A percentile compares a stretch with the other conserved stretches of the same genome.
phyloP scores from a whole-genome alignment of 306 rosid species.

The Fragaria ananassa region DNA sequence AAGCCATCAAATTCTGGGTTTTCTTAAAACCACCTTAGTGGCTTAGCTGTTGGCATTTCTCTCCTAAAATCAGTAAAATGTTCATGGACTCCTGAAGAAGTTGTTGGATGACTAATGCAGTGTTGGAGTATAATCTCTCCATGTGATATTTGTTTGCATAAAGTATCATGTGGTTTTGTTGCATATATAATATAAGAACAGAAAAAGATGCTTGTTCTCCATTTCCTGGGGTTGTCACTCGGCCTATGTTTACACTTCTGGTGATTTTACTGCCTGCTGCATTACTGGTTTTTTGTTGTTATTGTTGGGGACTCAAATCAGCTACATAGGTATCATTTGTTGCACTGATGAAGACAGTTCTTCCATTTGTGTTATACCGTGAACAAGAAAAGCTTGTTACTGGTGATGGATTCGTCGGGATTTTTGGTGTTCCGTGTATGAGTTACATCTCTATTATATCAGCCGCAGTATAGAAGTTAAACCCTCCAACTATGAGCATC shows the following conservation, averaged over 20 bases:
- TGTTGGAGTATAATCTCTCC: not conserved
- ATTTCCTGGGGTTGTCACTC: not conserved
- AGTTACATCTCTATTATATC: not conserved
- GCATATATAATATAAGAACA: not conserved
- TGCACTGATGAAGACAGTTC: constrained; percentile 4
- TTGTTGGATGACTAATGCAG: constrained; percentile 10
- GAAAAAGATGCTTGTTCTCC: not conserved
- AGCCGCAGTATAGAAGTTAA: not conserved
- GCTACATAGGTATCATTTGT: not conserved
- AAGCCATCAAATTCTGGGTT: not conserved
- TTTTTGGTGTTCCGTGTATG: not conserved
- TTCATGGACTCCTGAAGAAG: not conserved
- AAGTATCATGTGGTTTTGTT: not conserved
- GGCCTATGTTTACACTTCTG: not conserved
- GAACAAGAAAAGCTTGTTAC: not conserved
- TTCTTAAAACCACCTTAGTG: not conserved
- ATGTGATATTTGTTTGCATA: constrained; percentile 4
- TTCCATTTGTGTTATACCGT: not conserved
- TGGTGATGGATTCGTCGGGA: not conserved
- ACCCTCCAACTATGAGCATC: not conserved
- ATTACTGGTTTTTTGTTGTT: not conserved
- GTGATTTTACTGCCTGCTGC: not conserved
- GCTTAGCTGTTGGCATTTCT: not conserved
- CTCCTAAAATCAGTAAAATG: not conserved
- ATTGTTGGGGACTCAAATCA: not conserved